These are phyloP conservation scores for Coemansia sp. DNA, from an alignment of 192 early-diverging fungal species.

Conservation along the genomic window DNA sequence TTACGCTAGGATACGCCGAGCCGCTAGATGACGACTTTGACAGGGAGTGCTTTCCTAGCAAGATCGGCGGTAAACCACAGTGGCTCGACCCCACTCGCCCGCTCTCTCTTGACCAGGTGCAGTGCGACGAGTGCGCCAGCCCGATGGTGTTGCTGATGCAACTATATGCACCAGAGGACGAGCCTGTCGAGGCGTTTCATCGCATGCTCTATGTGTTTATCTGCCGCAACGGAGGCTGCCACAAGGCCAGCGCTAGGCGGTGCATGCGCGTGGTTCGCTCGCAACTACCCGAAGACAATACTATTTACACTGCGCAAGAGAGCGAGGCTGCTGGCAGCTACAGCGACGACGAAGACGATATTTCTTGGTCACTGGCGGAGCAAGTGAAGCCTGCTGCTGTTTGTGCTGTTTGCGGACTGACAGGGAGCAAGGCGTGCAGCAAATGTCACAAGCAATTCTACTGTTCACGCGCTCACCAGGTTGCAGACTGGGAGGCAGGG, in stretches of 20 bases:
- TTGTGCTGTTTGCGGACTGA: conserved; percentile 75
- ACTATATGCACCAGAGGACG: conserved; percentile 93
- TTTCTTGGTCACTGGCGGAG: conserved; percentile 24
- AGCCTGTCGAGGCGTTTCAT: conserved; percentile 83
- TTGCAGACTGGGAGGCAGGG: conserved; percentile 79
- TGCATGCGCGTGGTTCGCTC: conserved; percentile 86
- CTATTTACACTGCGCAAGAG: conserved; percentile 54
- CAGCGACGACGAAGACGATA: conserved; percentile 30
- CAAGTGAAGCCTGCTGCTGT: conserved; percentile 35
- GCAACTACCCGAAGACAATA: conserved; percentile 77
- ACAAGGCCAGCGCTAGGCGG: conserved; percentile 57
- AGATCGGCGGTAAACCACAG: conserved; percentile 81
- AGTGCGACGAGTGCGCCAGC: conserved; percentile 73
- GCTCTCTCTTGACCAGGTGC: conserved; percentile 60
- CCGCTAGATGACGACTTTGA: conserved; percentile 63
- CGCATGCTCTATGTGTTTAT: conserved; percentile 90
- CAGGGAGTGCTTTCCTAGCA: conserved; percentile 75
- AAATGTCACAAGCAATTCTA: conserved; percentile 75
- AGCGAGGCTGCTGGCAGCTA: conserved; percentile 18
- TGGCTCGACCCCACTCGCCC: conserved; percentile 83
- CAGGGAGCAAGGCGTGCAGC: conserved; percentile 77
- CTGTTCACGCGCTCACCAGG: conserved; percentile 86
- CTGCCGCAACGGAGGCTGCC: conserved; percentile 88
- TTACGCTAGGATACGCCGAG: conserved; percentile 78
- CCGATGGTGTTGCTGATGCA: conserved; percentile 83